phyloP scores from a whole-genome alignment of 148 eudicot genomes.

The Persicaria tinctoria region DNA sequence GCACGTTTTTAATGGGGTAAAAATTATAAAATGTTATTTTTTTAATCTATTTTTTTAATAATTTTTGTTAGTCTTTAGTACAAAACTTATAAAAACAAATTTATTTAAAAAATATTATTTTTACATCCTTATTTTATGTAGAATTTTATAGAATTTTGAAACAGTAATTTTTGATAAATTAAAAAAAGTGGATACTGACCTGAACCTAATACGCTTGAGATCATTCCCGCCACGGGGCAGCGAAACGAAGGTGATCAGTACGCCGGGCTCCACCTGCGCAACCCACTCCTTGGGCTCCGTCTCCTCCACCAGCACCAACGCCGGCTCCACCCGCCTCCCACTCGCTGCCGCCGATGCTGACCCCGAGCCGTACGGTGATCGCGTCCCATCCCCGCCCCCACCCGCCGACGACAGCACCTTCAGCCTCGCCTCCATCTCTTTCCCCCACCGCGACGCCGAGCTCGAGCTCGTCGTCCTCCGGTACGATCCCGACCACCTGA shows the following conservation, averaged over 20 bases:
- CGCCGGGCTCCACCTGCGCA: slow-evolving; percentile 97
- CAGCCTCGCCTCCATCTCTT: slow-evolving; percentile 93
- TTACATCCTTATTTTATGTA: no score
- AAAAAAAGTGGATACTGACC: slow-evolving; percentile 26
- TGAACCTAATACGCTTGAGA: slow-evolving; percentile 90
- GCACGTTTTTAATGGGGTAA: no score
- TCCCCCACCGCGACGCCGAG: slow-evolving; percentile 74
- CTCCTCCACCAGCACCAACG: slow-evolving; percentile 79
- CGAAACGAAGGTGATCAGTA: slow-evolving; percentile 78
- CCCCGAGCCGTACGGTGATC: slow-evolving; percentile 20
- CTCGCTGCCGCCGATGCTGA: slow-evolving; percentile 34
- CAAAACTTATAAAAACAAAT: no score
- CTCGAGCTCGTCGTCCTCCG: slow-evolving; percentile 61
- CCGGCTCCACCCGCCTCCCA: slow-evolving; percentile 46
- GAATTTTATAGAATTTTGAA: no score
- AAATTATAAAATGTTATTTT: no score
- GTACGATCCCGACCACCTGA: slow-evolving; percentile 42
- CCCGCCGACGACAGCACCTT: slow-evolving; percentile 57
- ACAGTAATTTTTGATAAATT: no score
- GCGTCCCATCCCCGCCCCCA: slow-evolving; percentile 38
- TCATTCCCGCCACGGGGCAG: slow-evolving; percentile 94
- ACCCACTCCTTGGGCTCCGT: slow-evolving; percentile 97
- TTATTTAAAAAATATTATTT: no score
- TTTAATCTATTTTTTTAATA: no score
- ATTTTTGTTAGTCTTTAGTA: no score